Percentiles rank a stretch among this genome's conserved stretches.
Conservation (phyloP, 441 rosid species). For the Mallotus repandus region DNA sequence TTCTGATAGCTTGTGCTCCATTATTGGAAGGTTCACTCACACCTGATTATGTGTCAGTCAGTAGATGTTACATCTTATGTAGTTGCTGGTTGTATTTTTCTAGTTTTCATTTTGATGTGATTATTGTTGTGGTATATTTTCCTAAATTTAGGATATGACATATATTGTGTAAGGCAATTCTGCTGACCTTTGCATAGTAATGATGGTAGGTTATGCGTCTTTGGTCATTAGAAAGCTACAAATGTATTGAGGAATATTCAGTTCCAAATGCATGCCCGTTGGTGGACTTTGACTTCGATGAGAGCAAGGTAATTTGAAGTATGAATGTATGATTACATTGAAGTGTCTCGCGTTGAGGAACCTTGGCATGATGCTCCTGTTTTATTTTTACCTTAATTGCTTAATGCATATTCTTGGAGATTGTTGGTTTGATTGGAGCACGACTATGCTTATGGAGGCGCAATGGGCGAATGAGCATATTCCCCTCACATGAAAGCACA, state of each 20-base stretch:
- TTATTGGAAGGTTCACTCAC: neutral
- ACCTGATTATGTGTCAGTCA: neutral
- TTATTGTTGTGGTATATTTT: constrained; percentile 2
- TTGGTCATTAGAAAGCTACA: constrained; percentile 70
- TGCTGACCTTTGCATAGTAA: constrained; percentile 20
- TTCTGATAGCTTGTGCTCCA: neutral
- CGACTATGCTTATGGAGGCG: constrained; percentile 84
- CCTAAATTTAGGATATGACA: neutral
- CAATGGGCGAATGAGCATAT: constrained; percentile 62
- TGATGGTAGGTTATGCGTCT: constrained; percentile 75
- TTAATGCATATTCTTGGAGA: constrained; percentile 35
- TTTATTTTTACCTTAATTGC: constrained; percentile 9
- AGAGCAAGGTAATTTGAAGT: constrained; percentile 67
- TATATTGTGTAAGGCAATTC: constrained; percentile 7
- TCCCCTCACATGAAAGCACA: constrained; percentile 71
- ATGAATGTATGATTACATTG: constrained; percentile 10
- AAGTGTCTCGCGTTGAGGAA: neutral
- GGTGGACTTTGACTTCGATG: constrained; percentile 87
- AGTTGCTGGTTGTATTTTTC: neutral
- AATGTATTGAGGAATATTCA: constrained; percentile 66
- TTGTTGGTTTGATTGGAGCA: constrained; percentile 82
- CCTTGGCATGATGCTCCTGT: neutral
- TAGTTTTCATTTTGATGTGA: constrained; percentile 8
- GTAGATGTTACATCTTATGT: neutral
- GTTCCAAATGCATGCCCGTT: constrained; percentile 52